A percentile compares a stretch with the other conserved stretches of the same genome.
Evolutionary conservation across 2,329 filamentous ascomycete species (phyloP).

Genomic region (Cephalotrichum gorgonifer): DNA sequence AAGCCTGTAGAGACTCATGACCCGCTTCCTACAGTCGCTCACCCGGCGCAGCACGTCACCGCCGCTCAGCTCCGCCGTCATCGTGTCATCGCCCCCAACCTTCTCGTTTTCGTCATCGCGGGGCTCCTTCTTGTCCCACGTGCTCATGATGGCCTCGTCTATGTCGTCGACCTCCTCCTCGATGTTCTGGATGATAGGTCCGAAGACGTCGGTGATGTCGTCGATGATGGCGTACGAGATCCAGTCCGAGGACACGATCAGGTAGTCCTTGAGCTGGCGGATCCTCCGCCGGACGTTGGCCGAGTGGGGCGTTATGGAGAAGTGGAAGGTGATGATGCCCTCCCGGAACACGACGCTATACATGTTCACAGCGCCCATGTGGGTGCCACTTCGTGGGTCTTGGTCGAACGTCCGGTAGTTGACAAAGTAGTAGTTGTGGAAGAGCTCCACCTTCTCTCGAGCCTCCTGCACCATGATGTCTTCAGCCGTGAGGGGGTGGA

Average conservation of each 20-base stretch:
- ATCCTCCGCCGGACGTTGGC: conserved; percentile 92
- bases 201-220: conserved; percentile 95
- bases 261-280: conserved; percentile 85
- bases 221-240: conserved; percentile 97
- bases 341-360: conserved; percentile 96
- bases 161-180: conserved; percentile 97
- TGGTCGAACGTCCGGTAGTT: conserved; percentile 98
- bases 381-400: conserved; percentile 78
- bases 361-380: conserved; percentile 92
- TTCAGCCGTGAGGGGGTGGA: conserved; percentile 89
- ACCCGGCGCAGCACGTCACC: conserved; percentile 86
- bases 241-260: conserved; percentile 91
- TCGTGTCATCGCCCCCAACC: conserved; percentile 31
- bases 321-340: conserved; percentile 93
- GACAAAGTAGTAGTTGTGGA: conserved; percentile 96
- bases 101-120: conserved; percentile 34
- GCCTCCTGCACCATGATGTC: conserved; percentile 97
- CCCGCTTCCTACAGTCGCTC: conserved; percentile 90
- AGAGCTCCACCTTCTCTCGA: conserved; percentile 94
- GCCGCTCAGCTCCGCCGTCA: conserved; percentile 34
- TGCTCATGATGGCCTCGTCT: conserved; percentile 84
- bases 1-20: conserved; percentile 89
- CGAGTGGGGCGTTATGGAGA: conserved; percentile 89
- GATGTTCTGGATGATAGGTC: conserved; percentile 81
- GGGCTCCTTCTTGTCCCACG: conserved; percentile 31